A percentile compares a stretch with the other conserved stretches of the same genome.
Evolutionary conservation across 1,139 yeast genomes (phyloP).

Genomic region (Pneumocystis carinii): DNA sequence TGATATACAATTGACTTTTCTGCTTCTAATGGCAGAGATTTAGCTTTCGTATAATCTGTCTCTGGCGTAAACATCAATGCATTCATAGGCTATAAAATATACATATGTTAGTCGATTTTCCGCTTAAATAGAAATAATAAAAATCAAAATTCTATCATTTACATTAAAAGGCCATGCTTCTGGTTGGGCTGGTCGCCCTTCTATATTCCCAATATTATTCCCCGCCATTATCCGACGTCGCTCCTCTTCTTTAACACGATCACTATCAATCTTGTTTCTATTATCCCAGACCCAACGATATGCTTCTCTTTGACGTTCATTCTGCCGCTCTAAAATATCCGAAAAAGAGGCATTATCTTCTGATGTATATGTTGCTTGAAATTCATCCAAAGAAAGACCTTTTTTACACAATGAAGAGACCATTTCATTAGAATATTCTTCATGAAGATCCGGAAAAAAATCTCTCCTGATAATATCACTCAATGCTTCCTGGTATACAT

Average conservation of each 20-base stretch:
- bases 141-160: too few species aligned
- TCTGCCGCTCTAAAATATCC: constrained; percentile 18
- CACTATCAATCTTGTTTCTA: constrained; percentile 12
- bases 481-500: constrained; percentile 19
- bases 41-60: not conserved
- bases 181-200: constrained; percentile 10
- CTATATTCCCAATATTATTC: constrained; percentile 10
- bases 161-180: constrained; percentile 11
- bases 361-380: constrained; percentile 22
- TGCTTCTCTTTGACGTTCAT: constrained; percentile 15
- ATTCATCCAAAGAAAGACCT: constrained; percentile 13
- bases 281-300: constrained; percentile 20
- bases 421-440: constrained; percentile 8
- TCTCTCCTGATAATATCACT: constrained; percentile 21
- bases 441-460: constrained; percentile 20
- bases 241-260: not conserved
- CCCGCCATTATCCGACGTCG: not conserved
- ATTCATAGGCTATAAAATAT: constrained; percentile 14
- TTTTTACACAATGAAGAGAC: constrained; percentile 3
- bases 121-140: too few species aligned
- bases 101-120: too few species aligned
- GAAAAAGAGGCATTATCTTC: constrained; percentile 25
- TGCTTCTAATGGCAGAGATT: not conserved
- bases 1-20: constrained; percentile 2
- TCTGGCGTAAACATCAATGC: constrained; percentile 18